Conservation (phyloP, 2,329 filamentous ascomycete species). For the Lasiodiplodia theobromae region DNA sequence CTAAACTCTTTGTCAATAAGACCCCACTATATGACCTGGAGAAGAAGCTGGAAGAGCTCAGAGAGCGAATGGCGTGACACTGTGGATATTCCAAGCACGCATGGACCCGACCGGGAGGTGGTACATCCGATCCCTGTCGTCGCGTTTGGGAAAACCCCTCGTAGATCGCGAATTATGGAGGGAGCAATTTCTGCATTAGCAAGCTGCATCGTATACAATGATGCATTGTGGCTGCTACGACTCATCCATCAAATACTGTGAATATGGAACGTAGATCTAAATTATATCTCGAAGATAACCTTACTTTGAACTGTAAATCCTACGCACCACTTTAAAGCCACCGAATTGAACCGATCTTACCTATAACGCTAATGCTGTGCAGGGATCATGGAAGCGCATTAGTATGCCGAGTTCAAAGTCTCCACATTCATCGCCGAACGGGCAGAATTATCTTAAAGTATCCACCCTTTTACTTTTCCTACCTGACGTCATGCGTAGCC, state of each 20-base stretch:
- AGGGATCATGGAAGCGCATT: not conserved
- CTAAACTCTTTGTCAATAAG: not conserved
- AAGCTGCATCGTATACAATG: too few relatives aligned
- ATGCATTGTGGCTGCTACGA: too few relatives aligned
- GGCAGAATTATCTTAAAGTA: not conserved
- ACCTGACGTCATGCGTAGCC: constrained; percentile 4
- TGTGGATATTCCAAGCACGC: not conserved
- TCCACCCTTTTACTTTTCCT: not conserved
- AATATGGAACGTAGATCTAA: not conserved
- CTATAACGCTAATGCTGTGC: not conserved
- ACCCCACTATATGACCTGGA: not conserved
- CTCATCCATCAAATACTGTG: not conserved
- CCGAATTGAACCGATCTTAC: not conserved
- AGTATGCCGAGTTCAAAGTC: not conserved
- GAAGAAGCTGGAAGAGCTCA: not conserved
- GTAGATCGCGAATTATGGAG: not conserved
- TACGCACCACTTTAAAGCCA: not conserved
- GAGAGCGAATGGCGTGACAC: not conserved
- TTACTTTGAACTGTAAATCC: not conserved
- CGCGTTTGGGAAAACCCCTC: not conserved
- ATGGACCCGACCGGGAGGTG: not conserved
- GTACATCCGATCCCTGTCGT: not conserved
- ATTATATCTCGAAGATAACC: not conserved
- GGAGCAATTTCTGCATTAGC: not conserved
- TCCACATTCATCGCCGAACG: not conserved